phyloP scores from a whole-genome alignment of 352 stramenopile genomes.

The Thraustochytrium striatum region DNA sequence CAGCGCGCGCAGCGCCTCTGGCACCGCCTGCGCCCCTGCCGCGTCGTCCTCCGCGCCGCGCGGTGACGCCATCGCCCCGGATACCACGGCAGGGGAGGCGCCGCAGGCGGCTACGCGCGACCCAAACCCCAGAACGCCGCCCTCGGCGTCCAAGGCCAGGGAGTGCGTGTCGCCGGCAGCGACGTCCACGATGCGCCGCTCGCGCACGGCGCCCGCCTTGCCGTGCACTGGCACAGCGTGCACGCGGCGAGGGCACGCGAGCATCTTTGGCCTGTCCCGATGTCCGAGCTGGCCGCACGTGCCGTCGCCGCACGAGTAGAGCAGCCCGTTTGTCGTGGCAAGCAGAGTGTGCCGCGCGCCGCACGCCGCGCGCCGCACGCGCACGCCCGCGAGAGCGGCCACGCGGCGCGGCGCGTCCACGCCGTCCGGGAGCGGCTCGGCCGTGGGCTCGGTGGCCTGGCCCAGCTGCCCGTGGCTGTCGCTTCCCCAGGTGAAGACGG shows the following conservation, averaged over 20 bases:
- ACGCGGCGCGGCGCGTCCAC: not conserved
- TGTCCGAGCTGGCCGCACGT: not conserved
- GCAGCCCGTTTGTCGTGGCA: not conserved
- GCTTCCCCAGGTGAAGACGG: slow-evolving; percentile 89
- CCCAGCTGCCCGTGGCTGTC: slow-evolving; percentile 86
- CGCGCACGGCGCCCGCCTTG: not conserved
- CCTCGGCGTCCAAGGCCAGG: no score
- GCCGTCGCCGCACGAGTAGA: not conserved
- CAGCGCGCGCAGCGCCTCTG: no score
- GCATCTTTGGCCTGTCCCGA: not conserved
- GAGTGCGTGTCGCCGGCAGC: no score
- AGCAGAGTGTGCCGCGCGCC: not conserved
- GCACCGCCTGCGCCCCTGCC: no score
- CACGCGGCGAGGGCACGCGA: not conserved
- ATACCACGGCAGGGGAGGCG: no score
- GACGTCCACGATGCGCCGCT: no score
- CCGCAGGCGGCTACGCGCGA: no score
- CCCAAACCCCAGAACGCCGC: no score
- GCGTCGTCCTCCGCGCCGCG: no score
- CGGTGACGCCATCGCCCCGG: no score
- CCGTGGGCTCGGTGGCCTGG: slow-evolving; percentile 57
- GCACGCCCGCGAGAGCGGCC: not conserved
- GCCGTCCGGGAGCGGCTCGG: not conserved
- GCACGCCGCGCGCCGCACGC: not conserved
- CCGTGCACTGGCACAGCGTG: not conserved